phyloP scores from a whole-genome alignment of 202 grass and related monocot species.

The Hordeum pubiflorum region DNA sequence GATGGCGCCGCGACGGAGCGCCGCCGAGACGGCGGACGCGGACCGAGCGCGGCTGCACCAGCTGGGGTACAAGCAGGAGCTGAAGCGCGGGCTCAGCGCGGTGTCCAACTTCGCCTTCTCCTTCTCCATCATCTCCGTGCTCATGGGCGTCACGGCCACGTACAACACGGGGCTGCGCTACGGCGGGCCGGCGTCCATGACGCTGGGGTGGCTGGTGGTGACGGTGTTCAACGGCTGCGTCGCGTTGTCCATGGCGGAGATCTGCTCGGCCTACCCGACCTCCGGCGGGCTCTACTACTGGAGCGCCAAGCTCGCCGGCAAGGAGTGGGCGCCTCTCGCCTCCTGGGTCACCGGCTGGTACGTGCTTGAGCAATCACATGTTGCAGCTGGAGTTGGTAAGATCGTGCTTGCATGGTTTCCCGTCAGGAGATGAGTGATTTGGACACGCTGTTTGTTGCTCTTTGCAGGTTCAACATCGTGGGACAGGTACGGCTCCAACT shows the following conservation, averaged over 20 bases:
- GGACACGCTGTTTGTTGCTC: not conserved
- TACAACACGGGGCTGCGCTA: constrained; percentile 75
- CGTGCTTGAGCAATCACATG: not conserved
- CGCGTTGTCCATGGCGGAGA: constrained; percentile 77
- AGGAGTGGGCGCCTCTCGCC: constrained; percentile 54
- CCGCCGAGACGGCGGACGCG: constrained; percentile 5
- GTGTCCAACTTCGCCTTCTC: constrained; percentile 70
- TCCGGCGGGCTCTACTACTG: constrained; percentile 86
- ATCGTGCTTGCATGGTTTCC: not conserved
- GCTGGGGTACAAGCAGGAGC: constrained; percentile 85
- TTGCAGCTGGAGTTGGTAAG: not conserved
- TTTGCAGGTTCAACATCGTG: constrained; percentile 80
- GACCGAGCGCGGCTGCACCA: constrained; percentile 45
- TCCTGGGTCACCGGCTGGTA: constrained; percentile 78
- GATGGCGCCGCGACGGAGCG: not conserved
- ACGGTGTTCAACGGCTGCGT: constrained; percentile 42
- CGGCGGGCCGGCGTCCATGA: constrained; percentile 64
- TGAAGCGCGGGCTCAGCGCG: constrained; percentile 58
- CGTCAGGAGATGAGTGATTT: not conserved
- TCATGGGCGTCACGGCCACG: constrained; percentile 54
- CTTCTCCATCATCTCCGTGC: constrained; percentile 63
- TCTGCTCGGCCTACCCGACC: constrained; percentile 74
- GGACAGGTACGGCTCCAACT: constrained; percentile 47
- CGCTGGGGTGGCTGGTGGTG: constrained; percentile 47
- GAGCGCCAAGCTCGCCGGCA: constrained; percentile 73